These are phyloP conservation scores for Phaeosphaeriaceae sp. DNA, from an alignment of 2,329 filamentous ascomycete species.

Conservation along the genomic window DNA sequence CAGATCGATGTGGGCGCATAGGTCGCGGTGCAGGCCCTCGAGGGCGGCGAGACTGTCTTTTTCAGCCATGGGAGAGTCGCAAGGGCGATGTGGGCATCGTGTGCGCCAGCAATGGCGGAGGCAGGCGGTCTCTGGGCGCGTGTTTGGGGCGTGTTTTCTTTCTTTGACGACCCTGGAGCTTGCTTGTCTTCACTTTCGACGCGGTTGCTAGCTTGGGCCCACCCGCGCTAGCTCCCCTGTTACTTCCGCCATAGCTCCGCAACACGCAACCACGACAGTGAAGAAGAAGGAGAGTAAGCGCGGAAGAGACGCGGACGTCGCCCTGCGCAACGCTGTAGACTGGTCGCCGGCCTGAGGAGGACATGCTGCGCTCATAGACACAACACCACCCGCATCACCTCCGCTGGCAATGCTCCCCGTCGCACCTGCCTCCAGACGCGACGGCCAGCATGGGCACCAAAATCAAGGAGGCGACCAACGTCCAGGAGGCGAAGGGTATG, in stretches of 20 bases:
- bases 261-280: not conserved
- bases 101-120: constrained; percentile 20
- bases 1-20: constrained; percentile 76
- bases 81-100: constrained; percentile 37
- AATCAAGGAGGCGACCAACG: constrained; percentile 26
- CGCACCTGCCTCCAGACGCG: constrained; percentile 9
- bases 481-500: constrained; percentile 47
- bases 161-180: constrained; percentile 19
- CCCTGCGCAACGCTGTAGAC: not conserved
- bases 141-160: constrained; percentile 33
- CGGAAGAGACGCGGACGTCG: no score
- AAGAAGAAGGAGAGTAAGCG: no score
- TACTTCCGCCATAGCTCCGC: constrained; percentile 29
- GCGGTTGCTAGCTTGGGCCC: constrained; percentile 32
- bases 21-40: constrained; percentile 84
- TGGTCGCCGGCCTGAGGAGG: not conserved
- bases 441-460: constrained; percentile 28
- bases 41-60: constrained; percentile 77
- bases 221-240: constrained; percentile 14
- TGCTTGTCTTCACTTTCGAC: constrained; percentile 32
- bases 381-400: not conserved
- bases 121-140: constrained; percentile 6
- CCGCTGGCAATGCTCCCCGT: constrained; percentile 16
- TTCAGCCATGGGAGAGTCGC: constrained; percentile 68
- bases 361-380: not conserved